Conservation (phyloP, 129 eudicot species). For the Artemisia tridentata region DNA sequence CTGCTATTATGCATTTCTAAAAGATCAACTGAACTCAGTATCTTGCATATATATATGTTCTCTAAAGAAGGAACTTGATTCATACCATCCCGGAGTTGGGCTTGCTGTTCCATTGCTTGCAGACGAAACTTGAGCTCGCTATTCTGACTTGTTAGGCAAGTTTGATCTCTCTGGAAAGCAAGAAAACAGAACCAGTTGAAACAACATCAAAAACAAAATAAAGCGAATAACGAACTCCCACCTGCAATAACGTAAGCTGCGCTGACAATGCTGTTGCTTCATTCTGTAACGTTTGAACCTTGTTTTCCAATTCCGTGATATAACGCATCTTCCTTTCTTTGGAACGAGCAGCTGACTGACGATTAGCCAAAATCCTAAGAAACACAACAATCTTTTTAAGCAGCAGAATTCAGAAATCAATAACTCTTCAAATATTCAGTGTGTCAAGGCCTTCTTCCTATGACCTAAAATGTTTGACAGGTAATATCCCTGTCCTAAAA, state of each 20-base stretch:
- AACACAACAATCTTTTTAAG: conserved; percentile 17
- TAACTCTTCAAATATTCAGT: no score
- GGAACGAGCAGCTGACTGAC: conserved; percentile 97
- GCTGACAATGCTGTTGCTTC: conserved; percentile 90
- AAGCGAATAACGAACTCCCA: conserved; percentile 5
- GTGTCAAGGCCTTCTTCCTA: no score
- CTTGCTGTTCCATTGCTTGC: conserved; percentile 94
- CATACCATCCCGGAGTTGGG: conserved; percentile 92
- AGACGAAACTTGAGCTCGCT: conserved; percentile 83
- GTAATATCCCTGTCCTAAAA: not conserved
- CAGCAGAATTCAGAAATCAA: not conserved
- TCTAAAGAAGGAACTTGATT: not conserved
- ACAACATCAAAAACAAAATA: not conserved
- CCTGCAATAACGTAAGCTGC: conserved; percentile 83
- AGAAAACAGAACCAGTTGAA: conserved; percentile 7
- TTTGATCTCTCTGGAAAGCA: conserved; percentile 61
- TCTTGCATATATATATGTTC: not conserved
- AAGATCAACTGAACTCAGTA: not conserved
- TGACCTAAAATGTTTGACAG: not conserved
- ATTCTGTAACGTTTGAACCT: conserved; percentile 85
- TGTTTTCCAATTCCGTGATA: conserved; percentile 80
- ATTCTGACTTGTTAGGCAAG: conserved; percentile 68
- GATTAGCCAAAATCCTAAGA: conserved; percentile 81
- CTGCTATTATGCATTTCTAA: not conserved
- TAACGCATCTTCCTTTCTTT: conserved; percentile 86